Percentiles rank a stretch among this genome's conserved stretches.
phyloP scores from a whole-genome alignment of 2,329 filamentous ascomycete genomes.

The Thelonectria olida region DNA sequence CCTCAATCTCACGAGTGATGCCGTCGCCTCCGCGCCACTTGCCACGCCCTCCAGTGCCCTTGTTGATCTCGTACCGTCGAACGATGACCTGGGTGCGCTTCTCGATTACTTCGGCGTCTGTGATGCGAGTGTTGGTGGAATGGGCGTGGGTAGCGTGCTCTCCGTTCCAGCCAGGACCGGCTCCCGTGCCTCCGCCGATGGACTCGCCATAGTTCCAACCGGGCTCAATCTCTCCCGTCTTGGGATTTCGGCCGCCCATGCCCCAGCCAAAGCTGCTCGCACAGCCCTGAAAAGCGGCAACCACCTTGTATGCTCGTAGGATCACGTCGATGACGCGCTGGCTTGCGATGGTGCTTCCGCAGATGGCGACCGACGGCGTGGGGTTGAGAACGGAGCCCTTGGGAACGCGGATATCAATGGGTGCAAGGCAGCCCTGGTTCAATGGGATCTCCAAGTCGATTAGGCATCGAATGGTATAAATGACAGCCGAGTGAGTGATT shows the following conservation, averaged over 20 bases:
- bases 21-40: constrained; percentile 46
- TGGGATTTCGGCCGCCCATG: constrained; percentile 42
- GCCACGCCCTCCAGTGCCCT: constrained; percentile 43
- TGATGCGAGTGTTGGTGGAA: constrained; percentile 46
- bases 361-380: constrained; percentile 44
- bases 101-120: constrained; percentile 47
- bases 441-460: constrained; percentile 49
- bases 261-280: constrained; percentile 47
- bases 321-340: constrained; percentile 47
- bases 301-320: constrained; percentile 40
- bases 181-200: constrained; percentile 47
- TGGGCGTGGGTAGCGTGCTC: constrained; percentile 42
- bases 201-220: constrained; percentile 69
- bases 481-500: constrained; percentile 50
- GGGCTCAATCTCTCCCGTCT: constrained; percentile 35
- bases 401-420: constrained; percentile 47
- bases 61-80: constrained; percentile 41
- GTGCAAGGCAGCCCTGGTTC: constrained; percentile 50
- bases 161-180: constrained; percentile 42
- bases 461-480: constrained; percentile 50
- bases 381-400: constrained; percentile 46
- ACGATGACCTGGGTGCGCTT: constrained; percentile 47
- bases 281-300: constrained; percentile 39
- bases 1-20: constrained; percentile 47
- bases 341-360: constrained; percentile 68